Conservation (phyloP, 2,329 filamentous ascomycete species). For the Alternaria conjuncta region DNA sequence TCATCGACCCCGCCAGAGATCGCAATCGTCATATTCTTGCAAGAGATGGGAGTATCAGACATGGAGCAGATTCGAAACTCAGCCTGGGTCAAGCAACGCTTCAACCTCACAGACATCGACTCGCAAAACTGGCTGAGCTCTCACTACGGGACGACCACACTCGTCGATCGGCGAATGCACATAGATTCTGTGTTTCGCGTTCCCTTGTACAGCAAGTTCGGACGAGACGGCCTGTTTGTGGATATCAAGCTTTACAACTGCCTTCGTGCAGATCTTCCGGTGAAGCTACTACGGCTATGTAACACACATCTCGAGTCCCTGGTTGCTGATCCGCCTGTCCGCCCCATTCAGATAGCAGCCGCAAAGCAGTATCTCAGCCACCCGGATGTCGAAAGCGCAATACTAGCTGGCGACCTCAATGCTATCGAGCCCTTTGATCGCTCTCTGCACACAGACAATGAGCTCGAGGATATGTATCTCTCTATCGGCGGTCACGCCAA, state of each 20-base stretch:
- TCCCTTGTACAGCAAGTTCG: conserved; percentile 58
- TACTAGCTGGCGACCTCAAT: conserved; percentile 64
- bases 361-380: conserved; percentile 55
- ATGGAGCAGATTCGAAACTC: conserved; percentile 53
- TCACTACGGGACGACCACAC: conserved; percentile 61
- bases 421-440: conserved; percentile 63
- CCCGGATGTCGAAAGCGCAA: conserved; percentile 47
- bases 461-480: conserved; percentile 61
- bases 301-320: conserved; percentile 66
- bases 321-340: conserved; percentile 55
- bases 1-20: conserved; percentile 18
- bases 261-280: neutral
- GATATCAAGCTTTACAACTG: conserved; percentile 50
- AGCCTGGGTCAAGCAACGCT: conserved; percentile 57
- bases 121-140: conserved; percentile 53
- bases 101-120: conserved; percentile 58
- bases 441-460: conserved; percentile 56
- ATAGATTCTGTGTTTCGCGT: conserved; percentile 59
- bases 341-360: conserved; percentile 57
- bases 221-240: conserved; percentile 63
- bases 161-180: conserved; percentile 57
- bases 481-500: conserved; percentile 53
- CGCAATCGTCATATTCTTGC: conserved; percentile 57
- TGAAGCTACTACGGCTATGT: conserved; percentile 55
- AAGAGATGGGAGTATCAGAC: conserved; percentile 60